Percentiles rank a stretch among this genome's conserved stretches.
Conservation (phyloP, 495 filamentous ascomycete genomes). For the Glonium stellatum region DNA sequence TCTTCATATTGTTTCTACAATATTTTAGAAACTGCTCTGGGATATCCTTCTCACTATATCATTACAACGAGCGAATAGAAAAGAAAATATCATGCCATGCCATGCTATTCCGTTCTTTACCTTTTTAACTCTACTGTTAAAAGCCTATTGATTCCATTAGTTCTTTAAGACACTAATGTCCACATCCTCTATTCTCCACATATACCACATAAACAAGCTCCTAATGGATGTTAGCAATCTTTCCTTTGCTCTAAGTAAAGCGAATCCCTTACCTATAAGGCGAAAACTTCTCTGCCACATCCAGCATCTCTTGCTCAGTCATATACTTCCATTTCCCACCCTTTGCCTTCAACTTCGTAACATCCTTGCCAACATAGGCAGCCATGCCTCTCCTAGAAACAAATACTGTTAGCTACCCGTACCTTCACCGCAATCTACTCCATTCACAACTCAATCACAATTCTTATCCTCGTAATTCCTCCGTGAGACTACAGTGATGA, state of each 20-base stretch:
- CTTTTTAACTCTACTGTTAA: neutral
- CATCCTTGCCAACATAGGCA: constrained; percentile 73
- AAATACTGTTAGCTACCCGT: neutral
- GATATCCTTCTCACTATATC: too few relatives aligned
- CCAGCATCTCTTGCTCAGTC: constrained; percentile 85
- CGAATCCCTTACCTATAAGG: constrained; percentile 65
- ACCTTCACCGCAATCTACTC: neutral
- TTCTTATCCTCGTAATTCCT: too few relatives aligned
- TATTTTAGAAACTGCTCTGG: too few relatives aligned
- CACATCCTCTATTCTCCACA: constrained; percentile 80
- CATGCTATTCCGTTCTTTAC: neutral
- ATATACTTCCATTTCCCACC: constrained; percentile 96
- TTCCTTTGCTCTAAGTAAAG: neutral
- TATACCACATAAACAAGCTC: constrained; percentile 80
- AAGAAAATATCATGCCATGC: neutral
- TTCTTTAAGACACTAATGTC: constrained; percentile 58
- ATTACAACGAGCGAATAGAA: too few relatives aligned
- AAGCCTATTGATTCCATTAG: neutral
- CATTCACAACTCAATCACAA: neutral
- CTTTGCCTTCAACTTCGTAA: constrained; percentile 74
- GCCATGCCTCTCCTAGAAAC: constrained; percentile 70
- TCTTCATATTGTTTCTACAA: too few relatives aligned
- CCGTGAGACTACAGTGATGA: constrained; percentile 3
- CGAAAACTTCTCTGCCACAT: constrained; percentile 68
- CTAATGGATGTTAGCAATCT: constrained; percentile 34